A percentile compares a stretch with the other conserved stretches of the same genome.
phyloP scores from a whole-genome alignment of 805 yeast species.

The Ogataea pilisensis region DNA sequence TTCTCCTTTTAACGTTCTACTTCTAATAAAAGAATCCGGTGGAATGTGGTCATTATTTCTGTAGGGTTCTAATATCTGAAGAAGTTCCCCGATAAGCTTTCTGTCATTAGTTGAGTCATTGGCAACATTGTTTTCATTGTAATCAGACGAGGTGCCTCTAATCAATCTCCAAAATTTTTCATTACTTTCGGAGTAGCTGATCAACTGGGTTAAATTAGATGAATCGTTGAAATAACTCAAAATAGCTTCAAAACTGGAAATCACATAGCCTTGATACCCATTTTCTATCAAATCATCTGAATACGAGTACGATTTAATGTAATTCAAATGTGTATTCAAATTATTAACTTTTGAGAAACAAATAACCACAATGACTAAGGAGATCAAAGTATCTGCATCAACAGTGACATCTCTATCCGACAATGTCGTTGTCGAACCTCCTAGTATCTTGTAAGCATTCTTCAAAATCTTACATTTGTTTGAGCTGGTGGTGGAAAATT shows the following conservation, averaged over 20 bases:
- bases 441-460: slow-evolving; percentile 46
- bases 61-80: slow-evolving; percentile 12
- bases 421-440: slow-evolving; percentile 1
- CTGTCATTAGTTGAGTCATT: slow-evolving; percentile 19
- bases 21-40: slow-evolving; percentile 27
- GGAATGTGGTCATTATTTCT: slow-evolving; percentile 10
- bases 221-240: slow-evolving; percentile 52
- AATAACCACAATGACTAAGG: slow-evolving; percentile 67
- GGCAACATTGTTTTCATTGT: slow-evolving; percentile 13
- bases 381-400: slow-evolving; percentile 80
- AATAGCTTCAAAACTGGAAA: slow-evolving; percentile 84
- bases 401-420: slow-evolving; percentile 31
- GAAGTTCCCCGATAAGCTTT: slow-evolving; percentile 9
- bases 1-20: slow-evolving; percentile 57
- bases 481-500: slow-evolving; percentile 42
- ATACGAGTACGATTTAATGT: slow-evolving; percentile 57
- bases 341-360: slow-evolving; percentile 55
- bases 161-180: slow-evolving; percentile 51
- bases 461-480: slow-evolving; percentile 47
- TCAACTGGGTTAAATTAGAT: slow-evolving; percentile 35
- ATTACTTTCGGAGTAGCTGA: slow-evolving; percentile 43
- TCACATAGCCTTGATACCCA: slow-evolving; percentile 70
- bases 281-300: slow-evolving; percentile 37
- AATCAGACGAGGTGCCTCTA: slow-evolving; percentile 26
- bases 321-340: slow-evolving; percentile 60